Base-by-base conservation (phyloP, 2,329 filamentous ascomycete species). In the Meredithiella fracta region DNA sequence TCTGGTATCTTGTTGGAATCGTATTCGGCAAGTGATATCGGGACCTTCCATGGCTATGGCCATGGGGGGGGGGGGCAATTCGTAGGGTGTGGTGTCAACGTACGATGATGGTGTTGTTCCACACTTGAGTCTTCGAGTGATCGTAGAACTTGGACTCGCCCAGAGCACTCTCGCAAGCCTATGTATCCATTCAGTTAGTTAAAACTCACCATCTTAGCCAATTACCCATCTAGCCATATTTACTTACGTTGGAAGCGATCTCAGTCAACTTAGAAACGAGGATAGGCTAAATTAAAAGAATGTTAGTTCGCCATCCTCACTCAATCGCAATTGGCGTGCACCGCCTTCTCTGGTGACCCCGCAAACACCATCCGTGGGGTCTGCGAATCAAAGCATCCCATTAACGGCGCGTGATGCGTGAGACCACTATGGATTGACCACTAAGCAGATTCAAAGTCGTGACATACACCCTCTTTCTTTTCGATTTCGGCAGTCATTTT, bases 91-190 rank as follows among this genome's bases (percentile, higher is more conserved):
- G 25, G 7, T 52, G 37, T 34, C 11, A n/a, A 73, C 80, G 64
- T 78, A 94, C 89, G 69, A 97, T 96, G 69, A 98, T 97, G 62
- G 77, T 74, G 34, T 85, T 85, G 74, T 97, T 97, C 91, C 91
- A 97, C 63, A 80, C 73, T 66, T 85, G 80, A 37, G 91, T 94
- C 67, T 85, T 83, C 56, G 81, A 71, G 70, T 97, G 92, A 62
- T 94, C 85, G 73, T 98, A 98, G 70, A 78, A 82, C 60, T 87
- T 81, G 59, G 82, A 81, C 60, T 71, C 76, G 60, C 81, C 80
- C 64, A 97, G 79, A 59, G 87, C 85, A 62, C 76, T 77, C 65
- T 86, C 81, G 75, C 90, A 95, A 62, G 88, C 90, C 89, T 95
- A 57, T 49, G 15, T 15, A 22, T 25, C 26, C 34, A 44, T 9